A percentile compares a stretch with the other conserved stretches of the same genome.
These are phyloP conservation scores for Pleurotus sapidus DNA, from an alignment of 768 basidiomycete genomes.

Conservation along the genomic window DNA sequence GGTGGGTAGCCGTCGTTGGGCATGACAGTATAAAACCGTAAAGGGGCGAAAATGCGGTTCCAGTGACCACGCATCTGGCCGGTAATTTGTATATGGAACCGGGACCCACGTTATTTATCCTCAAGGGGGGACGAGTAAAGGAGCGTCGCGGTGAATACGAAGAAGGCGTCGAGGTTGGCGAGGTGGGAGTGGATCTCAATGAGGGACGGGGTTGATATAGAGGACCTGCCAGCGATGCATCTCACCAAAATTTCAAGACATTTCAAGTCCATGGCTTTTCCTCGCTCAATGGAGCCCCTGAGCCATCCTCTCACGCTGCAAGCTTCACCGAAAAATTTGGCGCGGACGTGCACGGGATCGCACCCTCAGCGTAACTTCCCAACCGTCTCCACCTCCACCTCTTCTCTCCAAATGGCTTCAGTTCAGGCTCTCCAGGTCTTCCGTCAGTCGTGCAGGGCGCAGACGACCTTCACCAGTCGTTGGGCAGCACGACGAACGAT, in stretches of 20 bases:
- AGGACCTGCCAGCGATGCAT: slow-evolving; percentile 3
- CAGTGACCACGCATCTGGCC: slow-evolving; percentile 3
- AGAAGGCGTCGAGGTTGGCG: slow-evolving; percentile 9
- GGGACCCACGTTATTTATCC: slow-evolving; percentile 9
- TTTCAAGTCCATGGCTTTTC: background rate
- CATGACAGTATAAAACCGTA: slow-evolving; percentile 3
- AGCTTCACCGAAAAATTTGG: slow-evolving; percentile 4
- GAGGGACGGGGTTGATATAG: background rate
- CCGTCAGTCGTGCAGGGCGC: slow-evolving; percentile 55
- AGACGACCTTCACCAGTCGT: slow-evolving; percentile 41
- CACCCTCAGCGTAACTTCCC: slow-evolving; percentile 9
- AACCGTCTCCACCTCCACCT: slow-evolving; percentile 15
- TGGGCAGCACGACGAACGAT: slow-evolving; percentile 24
- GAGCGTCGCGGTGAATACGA: background rate
- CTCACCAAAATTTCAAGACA: background rate
- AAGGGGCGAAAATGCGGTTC: slow-evolving; percentile 6
- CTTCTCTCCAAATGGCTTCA: slow-evolving; percentile 42
- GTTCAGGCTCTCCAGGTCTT: slow-evolving; percentile 48
- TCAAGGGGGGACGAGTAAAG: slow-evolving; percentile 5
- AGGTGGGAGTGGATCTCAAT: background rate
- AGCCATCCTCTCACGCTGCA: background rate
- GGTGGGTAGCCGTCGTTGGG: background rate
- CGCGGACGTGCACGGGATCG: slow-evolving; percentile 9
- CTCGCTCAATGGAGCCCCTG: slow-evolving; percentile 1
- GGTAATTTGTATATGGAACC: slow-evolving; percentile 4